Conservation (phyloP, 352 stramenopile species). For the Phytophthora sansomeana region DNA sequence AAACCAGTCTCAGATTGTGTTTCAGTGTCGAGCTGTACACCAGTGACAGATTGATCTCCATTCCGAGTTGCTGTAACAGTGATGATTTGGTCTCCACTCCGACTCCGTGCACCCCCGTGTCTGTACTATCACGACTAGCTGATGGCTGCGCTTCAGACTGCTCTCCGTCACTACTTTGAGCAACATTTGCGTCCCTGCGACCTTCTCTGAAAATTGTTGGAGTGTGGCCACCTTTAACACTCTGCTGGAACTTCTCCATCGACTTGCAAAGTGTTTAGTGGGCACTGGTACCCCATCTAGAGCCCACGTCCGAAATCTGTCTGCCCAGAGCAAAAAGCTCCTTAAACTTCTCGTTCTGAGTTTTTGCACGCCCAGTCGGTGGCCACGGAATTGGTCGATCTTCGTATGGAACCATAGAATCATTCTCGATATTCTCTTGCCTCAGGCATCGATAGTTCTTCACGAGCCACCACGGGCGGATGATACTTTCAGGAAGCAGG, state of each 20-base stretch:
- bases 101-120: no score
- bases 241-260: not conserved
- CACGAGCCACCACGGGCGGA: slow-evolving; percentile 9
- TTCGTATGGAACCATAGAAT: not conserved
- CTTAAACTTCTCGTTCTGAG: slow-evolving; percentile 10
- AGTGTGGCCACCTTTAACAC: not conserved
- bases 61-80: no score
- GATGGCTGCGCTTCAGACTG: no score
- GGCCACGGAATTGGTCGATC: not conserved
- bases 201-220: not conserved
- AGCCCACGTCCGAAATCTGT: slow-evolving; percentile 8
- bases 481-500: slow-evolving; percentile 6
- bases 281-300: not conserved
- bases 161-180: no score
- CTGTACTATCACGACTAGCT: no score
- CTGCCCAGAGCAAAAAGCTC: slow-evolving; percentile 1
- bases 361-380: not conserved
- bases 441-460: slow-evolving; percentile 9
- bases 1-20: not conserved
- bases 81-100: no score
- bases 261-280: not conserved
- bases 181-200: no score
- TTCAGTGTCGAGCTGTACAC: no score
- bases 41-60: no score
- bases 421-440: not conserved